Percentiles rank a stretch among this genome's conserved stretches.
These are phyloP conservation scores for Verticillium tricorpus DNA, from an alignment of 2,329 filamentous ascomycete genomes.

Conservation along the genomic window DNA sequence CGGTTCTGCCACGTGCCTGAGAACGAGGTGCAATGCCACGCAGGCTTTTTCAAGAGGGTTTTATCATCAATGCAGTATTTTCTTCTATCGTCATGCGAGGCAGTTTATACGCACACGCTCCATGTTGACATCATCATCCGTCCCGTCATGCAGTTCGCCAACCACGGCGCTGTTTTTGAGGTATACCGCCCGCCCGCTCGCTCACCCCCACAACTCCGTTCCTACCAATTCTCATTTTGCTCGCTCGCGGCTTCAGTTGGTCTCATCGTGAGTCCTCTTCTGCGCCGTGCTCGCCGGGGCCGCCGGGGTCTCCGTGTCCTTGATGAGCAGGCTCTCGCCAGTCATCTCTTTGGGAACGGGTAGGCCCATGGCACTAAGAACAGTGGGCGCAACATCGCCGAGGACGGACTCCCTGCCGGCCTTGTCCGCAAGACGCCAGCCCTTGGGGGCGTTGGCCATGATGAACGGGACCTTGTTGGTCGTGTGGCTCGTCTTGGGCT, in stretches of 20 bases:
- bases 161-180: neutral
- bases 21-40: neutral
- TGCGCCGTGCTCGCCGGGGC: constrained; percentile 29
- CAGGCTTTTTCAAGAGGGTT: neutral
- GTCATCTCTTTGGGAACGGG: constrained; percentile 90
- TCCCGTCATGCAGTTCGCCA: neutral
- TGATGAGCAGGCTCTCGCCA: constrained; percentile 76
- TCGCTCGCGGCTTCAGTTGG: neutral
- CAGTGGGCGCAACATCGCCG: constrained; percentile 93
- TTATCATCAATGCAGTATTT: neutral
- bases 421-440: constrained; percentile 70
- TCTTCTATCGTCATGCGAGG: neutral
- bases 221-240: neutral
- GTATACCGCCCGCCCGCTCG: neutral
- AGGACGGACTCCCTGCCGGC: constrained; percentile 77
- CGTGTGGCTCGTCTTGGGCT: constrained; percentile 96
- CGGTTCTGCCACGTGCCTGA: no score
- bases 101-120: neutral
- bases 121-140: neutral
- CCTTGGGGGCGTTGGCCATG: constrained; percentile 93
- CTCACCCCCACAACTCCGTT: neutral
- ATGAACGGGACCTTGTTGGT: constrained; percentile 97
- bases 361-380: constrained; percentile 87
- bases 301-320: no score
- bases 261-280: neutral